A percentile compares a stretch with the other conserved stretches of the same genome.
These are phyloP conservation scores for Phialemonium atrogriseum DNA, from an alignment of 2,329 filamentous ascomycete genomes.

Conservation along the genomic window DNA sequence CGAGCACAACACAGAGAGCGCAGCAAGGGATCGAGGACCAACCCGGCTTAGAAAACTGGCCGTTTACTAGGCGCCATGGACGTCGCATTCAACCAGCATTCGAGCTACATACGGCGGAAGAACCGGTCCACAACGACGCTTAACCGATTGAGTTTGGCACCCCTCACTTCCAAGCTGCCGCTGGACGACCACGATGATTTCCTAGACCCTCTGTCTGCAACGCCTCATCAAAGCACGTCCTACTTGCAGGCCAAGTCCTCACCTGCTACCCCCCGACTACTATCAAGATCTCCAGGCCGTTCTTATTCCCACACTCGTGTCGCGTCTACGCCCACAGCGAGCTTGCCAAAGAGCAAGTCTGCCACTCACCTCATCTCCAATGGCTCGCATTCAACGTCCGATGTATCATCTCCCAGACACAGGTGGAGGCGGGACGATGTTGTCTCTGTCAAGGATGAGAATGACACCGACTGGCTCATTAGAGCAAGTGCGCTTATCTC, in stretches of 20 bases:
- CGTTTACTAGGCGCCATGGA: too few relatives aligned
- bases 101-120: conserved; percentile 48
- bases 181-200: conserved; percentile 44
- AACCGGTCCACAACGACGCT: conserved; percentile 51
- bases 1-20: not conserved
- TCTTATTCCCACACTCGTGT: conserved; percentile 36
- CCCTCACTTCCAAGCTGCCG: conserved; percentile 53
- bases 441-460: conserved; percentile 23
- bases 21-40: not conserved
- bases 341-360: conserved; percentile 57
- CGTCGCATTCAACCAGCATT: conserved; percentile 51
- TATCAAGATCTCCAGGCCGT: conserved; percentile 47
- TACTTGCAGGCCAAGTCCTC: conserved; percentile 56
- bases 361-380: conserved; percentile 41
- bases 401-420: too few relatives aligned
- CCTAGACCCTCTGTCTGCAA: conserved; percentile 24
- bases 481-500: conserved; percentile 55
- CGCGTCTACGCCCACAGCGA: conserved; percentile 25
- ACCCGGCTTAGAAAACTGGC: conserved; percentile 6
- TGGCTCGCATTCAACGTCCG: conserved; percentile 4
- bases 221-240: conserved; percentile 33
- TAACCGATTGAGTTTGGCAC: conserved; percentile 54
- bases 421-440: conserved; percentile 23
- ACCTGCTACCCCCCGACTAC: conserved; percentile 55
- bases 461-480: conserved; percentile 57